Conservation (phyloP, 805 yeast genomes). For the Starmerella powellii region DNA sequence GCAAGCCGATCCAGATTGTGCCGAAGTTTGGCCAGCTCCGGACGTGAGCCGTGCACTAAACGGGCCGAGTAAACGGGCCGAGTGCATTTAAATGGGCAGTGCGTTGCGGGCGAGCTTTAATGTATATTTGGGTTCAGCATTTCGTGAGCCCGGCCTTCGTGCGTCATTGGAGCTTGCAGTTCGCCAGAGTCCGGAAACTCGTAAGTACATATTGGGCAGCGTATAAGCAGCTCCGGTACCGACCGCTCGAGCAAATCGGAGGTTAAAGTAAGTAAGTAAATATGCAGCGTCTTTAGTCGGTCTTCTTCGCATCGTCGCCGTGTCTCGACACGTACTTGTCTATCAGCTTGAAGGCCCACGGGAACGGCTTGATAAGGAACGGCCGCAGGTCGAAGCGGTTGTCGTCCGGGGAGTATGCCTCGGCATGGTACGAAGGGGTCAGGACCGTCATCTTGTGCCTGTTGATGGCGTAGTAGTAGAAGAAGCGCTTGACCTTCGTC, state of each 20-base stretch:
- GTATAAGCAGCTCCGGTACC: too few relatives aligned
- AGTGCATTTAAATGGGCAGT: too few relatives aligned
- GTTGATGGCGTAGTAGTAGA: constrained; percentile 86
- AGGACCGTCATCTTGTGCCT: constrained; percentile 96
- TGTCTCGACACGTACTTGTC: constrained; percentile 49
- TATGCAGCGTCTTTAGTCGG: too few relatives aligned
- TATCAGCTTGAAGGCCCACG: constrained; percentile 82
- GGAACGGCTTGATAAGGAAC: constrained; percentile 83
- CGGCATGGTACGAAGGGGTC: constrained; percentile 96
- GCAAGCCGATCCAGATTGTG: constrained; percentile 22
- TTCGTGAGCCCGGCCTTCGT: too few relatives aligned
- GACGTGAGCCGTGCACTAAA: neutral
- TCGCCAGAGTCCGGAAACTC: too few relatives aligned
- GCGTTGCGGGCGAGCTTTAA: too few relatives aligned
- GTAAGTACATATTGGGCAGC: too few relatives aligned
- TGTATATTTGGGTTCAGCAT: too few relatives aligned
- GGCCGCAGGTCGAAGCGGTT: constrained; percentile 93
- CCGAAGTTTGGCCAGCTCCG: constrained; percentile 30
- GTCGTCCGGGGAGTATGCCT: constrained; percentile 95
- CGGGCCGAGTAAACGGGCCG: too few relatives aligned
- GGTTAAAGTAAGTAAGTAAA: too few relatives aligned
- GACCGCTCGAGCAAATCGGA: too few relatives aligned
- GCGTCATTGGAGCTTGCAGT: too few relatives aligned
- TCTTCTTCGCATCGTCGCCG: constrained; percentile 6
- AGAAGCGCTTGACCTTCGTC: constrained; percentile 81